phyloP scores from a whole-genome alignment of 495 filamentous ascomycete species.

The Penicillium canariense region DNA sequence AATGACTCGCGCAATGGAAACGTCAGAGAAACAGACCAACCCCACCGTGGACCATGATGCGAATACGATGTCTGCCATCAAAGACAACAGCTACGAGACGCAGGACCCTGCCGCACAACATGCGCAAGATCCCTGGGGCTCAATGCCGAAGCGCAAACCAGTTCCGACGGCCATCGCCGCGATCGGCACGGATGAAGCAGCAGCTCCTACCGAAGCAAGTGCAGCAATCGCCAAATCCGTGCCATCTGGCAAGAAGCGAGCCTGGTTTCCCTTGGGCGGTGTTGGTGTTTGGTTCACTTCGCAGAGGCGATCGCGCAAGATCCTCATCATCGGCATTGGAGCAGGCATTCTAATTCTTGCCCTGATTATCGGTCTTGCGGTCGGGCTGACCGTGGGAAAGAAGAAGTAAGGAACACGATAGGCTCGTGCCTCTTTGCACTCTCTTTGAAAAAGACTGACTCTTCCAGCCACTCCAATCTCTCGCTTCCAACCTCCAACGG shows the following conservation, averaged over 20 bases:
- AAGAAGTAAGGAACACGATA: conserved; percentile 18
- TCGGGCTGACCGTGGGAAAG: conserved; percentile 42
- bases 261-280: background rate
- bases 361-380: conserved; percentile 54
- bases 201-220: background rate
- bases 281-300: background rate
- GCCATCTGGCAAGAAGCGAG: background rate
- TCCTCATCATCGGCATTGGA: conserved; percentile 24
- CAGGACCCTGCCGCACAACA: background rate
- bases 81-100: background rate
- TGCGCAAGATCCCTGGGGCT: background rate
- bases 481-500: conserved; percentile 54
- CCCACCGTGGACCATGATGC: background rate
- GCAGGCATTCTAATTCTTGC: conserved; percentile 42
- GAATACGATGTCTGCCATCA: background rate
- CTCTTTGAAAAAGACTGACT: background rate
- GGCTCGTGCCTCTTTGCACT: background rate
- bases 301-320: conserved; percentile 23
- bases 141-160: conserved; percentile 29
- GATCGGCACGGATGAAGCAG: background rate
- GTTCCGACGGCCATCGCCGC: conserved; percentile 10
- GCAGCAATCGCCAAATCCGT: background rate
- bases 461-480: conserved; percentile 36
- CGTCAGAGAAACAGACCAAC: too few relatives aligned
- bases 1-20: too few relatives aligned